A percentile compares a stretch with the other conserved stretches of the same genome.
phyloP scores from a whole-genome alignment of 306 rosid genomes.

The Trifolium dubium region DNA sequence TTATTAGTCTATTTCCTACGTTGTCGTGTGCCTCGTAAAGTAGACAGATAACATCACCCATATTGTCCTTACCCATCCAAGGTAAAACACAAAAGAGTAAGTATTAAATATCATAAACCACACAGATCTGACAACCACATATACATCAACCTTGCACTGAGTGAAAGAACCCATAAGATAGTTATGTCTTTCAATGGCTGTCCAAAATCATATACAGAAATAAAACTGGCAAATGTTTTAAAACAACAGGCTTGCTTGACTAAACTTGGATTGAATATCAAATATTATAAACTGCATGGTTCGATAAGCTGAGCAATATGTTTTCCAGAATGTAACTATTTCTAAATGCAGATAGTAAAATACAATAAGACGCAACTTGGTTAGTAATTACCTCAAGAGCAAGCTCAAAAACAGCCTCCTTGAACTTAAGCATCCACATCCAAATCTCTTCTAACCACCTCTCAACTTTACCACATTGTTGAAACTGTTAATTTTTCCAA shows the following conservation, averaged over 20 bases:
- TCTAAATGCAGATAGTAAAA: conserved; percentile 1
- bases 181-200: conserved; percentile 22
- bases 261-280: conserved; percentile 25
- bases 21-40: conserved; percentile 3
- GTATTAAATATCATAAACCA: conserved; percentile 12
- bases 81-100: conserved; percentile 16
- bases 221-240: conserved; percentile 15
- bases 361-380: not conserved
- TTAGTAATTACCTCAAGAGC: conserved; percentile 70
- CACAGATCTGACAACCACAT: conserved; percentile 13
- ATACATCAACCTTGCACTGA: not conserved
- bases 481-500: conserved; percentile 61
- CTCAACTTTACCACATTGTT: conserved; percentile 81
- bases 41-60: not conserved
- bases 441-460: conserved; percentile 98
- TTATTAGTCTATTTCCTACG: conserved; percentile 21
- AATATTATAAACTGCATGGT: conserved; percentile 5
- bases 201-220: conserved; percentile 5
- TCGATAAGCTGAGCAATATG: conserved; percentile 15
- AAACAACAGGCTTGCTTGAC: conserved; percentile 29
- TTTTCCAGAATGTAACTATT: conserved; percentile 20
- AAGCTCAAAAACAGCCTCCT: conserved; percentile 77
- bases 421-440: conserved; percentile 87
- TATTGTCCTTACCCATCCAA: conserved; percentile 1
- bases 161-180: conserved; percentile 4